phyloP scores from a whole-genome alignment of 495 filamentous ascomycete species.

The Ramalina peruviana region DNA sequence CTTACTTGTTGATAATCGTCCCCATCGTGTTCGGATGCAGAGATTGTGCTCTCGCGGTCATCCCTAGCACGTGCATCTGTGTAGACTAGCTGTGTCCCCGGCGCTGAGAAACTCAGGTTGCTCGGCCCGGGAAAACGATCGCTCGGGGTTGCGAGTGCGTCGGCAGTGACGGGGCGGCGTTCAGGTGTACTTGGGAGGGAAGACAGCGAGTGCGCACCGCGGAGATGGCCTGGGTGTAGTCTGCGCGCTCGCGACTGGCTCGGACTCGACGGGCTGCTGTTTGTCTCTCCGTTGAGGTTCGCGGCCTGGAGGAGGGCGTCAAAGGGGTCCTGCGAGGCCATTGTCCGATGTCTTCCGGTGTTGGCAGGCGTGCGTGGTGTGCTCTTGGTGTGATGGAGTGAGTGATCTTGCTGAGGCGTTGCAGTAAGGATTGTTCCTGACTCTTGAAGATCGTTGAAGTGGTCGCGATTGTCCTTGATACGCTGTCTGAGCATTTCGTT shows the following conservation, averaged over 20 bases:
- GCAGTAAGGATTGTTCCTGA: conserved; percentile 28
- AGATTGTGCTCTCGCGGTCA: conserved; percentile 81
- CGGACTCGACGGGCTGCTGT: conserved; percentile 53
- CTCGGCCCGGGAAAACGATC: conserved; percentile 16
- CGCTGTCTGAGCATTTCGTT: conserved; percentile 63
- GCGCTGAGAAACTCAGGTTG: conserved; percentile 19
- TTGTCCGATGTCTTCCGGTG: conserved; percentile 18
- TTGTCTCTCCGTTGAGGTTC: conserved; percentile 58
- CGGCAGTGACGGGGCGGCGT: conserved; percentile 28
- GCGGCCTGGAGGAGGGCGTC: conserved; percentile 61
- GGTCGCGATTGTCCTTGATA: conserved; percentile 76
- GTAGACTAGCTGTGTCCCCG: conserved; percentile 18
- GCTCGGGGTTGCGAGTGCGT: conserved; percentile 38
- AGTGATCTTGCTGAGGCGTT: conserved; percentile 31
- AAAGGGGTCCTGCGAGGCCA: conserved; percentile 43
- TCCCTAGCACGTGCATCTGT: conserved; percentile 30
- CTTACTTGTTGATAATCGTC: conserved; percentile 27
- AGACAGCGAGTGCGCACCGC: conserved; percentile 60
- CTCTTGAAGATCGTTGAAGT: conserved; percentile 52
- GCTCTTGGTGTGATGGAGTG: conserved; percentile 32
- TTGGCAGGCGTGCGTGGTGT: conserved; percentile 34
- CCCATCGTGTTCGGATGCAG: conserved; percentile 60
- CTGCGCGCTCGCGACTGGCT: conserved; percentile 31
- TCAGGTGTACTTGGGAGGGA: conserved; percentile 69
- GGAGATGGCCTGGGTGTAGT: conserved; percentile 41